A percentile compares a stretch with the other conserved stretches of the same genome.
phyloP scores from a whole-genome alignment of 176 grass and related monocot genomes.

The Pontederia paniculata region DNA sequence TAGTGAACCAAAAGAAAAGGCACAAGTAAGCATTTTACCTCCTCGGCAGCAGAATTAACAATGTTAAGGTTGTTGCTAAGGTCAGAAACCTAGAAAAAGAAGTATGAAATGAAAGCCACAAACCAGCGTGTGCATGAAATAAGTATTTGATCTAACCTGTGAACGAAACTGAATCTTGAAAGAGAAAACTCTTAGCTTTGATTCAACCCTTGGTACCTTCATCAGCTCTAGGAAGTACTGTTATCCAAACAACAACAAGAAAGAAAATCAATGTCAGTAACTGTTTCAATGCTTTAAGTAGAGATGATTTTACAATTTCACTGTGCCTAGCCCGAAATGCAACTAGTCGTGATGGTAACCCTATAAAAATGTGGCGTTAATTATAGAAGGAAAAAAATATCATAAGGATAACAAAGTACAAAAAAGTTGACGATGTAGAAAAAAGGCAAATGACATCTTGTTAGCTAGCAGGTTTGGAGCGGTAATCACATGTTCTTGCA shows the following conservation, averaged over 20 bases:
- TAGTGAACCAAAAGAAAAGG: not conserved
- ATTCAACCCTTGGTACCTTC: slow-evolving; percentile 37
- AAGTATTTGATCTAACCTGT: not conserved
- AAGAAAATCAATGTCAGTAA: not conserved
- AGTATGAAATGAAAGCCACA: slow-evolving; percentile 17
- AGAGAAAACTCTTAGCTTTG: slow-evolving; percentile 20
- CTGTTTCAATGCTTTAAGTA: no score
- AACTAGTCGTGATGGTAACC: no score
- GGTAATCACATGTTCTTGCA: no score
- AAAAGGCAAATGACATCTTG: no score
- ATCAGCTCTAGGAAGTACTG: slow-evolving; percentile 76
- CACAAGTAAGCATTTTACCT: slow-evolving; percentile 25
- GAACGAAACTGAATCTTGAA: slow-evolving; percentile 14
- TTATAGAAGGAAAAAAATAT: no score
- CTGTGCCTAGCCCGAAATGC: no score
- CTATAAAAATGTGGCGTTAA: no score
- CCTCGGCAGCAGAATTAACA: slow-evolving; percentile 76
- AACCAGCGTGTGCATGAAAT: slow-evolving; percentile 8
- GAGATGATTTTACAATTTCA: no score
- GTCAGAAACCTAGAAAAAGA: slow-evolving; percentile 65
- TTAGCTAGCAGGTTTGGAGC: no score
- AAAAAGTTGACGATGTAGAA: no score
- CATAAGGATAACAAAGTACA: no score
- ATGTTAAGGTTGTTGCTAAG: slow-evolving; percentile 73
- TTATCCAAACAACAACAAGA: not conserved